Evolutionary conservation across 805 yeast species (phyloP).

Genomic region (Torulaspora quercuum): DNA sequence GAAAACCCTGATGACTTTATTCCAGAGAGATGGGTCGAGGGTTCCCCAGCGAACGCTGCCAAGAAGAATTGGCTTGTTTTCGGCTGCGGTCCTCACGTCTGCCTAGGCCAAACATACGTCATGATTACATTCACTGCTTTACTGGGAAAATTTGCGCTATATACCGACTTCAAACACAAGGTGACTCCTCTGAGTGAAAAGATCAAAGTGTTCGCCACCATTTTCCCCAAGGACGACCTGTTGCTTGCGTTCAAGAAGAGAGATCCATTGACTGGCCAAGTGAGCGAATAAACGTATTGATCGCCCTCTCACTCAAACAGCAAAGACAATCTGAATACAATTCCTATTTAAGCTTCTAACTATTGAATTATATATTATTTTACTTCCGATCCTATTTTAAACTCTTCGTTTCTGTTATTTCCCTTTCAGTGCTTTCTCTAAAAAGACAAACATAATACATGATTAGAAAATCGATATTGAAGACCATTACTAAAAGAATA

Average conservation of each 20-base stretch:
- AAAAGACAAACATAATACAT: too few species aligned
- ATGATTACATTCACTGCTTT: constrained; percentile 83
- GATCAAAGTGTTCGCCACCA: constrained; percentile 94
- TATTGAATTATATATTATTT: constrained; percentile 6
- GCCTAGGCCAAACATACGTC: constrained; percentile 93
- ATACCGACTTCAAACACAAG: constrained; percentile 75
- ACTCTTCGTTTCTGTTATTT: too few species aligned
- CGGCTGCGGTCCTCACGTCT: constrained; percentile 95
- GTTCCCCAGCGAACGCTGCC: constrained; percentile 68
- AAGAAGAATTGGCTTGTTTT: constrained; percentile 94
- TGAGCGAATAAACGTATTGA: constrained; percentile 20
- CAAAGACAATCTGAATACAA: too few species aligned
- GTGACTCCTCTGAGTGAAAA: constrained; percentile 84
- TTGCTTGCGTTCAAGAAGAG: constrained; percentile 68
- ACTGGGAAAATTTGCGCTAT: constrained; percentile 85
- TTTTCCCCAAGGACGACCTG: constrained; percentile 96
- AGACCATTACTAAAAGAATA: too few species aligned
- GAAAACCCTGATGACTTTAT: constrained; percentile 90
- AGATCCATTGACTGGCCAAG: constrained; percentile 45
- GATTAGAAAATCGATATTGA: too few species aligned
- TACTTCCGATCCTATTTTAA: constrained; percentile 1
- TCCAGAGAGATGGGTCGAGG: constrained; percentile 93
- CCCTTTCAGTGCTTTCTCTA: too few species aligned
- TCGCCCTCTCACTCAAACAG: too few species aligned
- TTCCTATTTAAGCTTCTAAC: background rate